Percentiles rank a stretch among this genome's conserved stretches.
Evolutionary conservation across 2,329 filamentous ascomycete species (phyloP).

Genomic region (Colletotrichum somersetense): DNA sequence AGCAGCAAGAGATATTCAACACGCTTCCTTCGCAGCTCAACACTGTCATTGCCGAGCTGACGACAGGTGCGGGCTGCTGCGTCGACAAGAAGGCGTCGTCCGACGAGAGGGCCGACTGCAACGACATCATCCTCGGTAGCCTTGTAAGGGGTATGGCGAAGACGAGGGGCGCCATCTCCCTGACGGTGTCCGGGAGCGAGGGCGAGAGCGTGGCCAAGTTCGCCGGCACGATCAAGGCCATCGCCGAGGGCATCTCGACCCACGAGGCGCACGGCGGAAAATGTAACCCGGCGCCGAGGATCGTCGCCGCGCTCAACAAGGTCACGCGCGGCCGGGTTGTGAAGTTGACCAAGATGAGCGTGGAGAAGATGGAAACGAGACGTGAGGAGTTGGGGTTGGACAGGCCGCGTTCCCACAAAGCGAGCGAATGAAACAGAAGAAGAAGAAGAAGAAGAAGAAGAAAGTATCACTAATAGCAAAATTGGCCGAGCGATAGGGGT

Average conservation of each 20-base stretch:
- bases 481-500: too few relatives aligned
- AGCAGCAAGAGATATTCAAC: constrained; percentile 5
- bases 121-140: constrained; percentile 25
- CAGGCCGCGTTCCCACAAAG: not conserved
- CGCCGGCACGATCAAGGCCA: not conserved
- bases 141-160: not conserved
- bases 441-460: too few relatives aligned
- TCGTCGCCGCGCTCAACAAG: not conserved
- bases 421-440: not conserved
- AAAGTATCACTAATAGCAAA: too few relatives aligned
- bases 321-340: not conserved
- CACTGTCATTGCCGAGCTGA: not conserved
- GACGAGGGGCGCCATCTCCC: not conserved
- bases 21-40: constrained; percentile 9
- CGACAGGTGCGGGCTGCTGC: not conserved
- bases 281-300: not conserved
- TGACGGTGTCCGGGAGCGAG: not conserved
- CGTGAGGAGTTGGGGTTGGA: not conserved
- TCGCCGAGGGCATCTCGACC: not conserved
- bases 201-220: not conserved
- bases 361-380: not conserved
- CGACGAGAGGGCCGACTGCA: constrained; percentile 4
- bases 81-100: constrained; percentile 1
- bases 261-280: not conserved
- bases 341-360: not conserved